phyloP scores from a whole-genome alignment of 1,284 basidiomycete species.

The Spongiforma sp. region DNA sequence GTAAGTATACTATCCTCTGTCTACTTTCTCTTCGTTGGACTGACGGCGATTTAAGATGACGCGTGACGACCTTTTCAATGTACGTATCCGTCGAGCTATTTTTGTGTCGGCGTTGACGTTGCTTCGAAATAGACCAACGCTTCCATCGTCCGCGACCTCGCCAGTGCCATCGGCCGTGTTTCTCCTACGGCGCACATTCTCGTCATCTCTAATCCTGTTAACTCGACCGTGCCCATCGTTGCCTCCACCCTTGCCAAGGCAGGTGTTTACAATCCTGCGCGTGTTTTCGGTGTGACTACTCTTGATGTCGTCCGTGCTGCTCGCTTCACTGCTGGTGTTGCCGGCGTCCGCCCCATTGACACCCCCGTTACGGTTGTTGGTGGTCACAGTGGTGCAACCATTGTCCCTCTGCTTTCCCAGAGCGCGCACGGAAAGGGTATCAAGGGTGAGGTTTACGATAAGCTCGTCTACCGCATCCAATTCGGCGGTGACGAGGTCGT shows the following conservation, averaged over 20 bases:
- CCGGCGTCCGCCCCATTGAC: conserved; percentile 70
- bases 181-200: conserved; percentile 91
- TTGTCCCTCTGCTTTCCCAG: conserved; percentile 95
- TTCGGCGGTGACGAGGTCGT: conserved; percentile 94
- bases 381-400: conserved; percentile 96
- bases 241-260: conserved; percentile 93
- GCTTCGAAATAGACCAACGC: conserved; percentile 75
- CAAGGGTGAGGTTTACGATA: conserved; percentile 66
- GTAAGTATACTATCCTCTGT: conserved; percentile 54
- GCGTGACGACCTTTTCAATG: conserved; percentile 99
- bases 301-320: conserved; percentile 97
- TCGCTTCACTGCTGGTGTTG: conserved; percentile 85
- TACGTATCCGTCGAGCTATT: conserved; percentile 45
- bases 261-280: conserved; percentile 88
- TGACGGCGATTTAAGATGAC: conserved; percentile 71
- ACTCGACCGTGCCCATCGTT: conserved; percentile 97
- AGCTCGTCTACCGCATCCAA: conserved; percentile 87
- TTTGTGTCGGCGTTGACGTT: background rate
- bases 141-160: conserved; percentile 96
- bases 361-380: conserved; percentile 89
- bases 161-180: conserved; percentile 85
- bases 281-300: conserved; percentile 90
- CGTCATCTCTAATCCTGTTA: conserved; percentile 97
- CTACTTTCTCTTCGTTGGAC: conserved; percentile 1
- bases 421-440: conserved; percentile 61